Evolutionary conservation across 495 filamentous ascomycete genomes (phyloP), one percentile per base, ranked within the genome.

Genomic region (Sordaria brevicollis): DNA sequence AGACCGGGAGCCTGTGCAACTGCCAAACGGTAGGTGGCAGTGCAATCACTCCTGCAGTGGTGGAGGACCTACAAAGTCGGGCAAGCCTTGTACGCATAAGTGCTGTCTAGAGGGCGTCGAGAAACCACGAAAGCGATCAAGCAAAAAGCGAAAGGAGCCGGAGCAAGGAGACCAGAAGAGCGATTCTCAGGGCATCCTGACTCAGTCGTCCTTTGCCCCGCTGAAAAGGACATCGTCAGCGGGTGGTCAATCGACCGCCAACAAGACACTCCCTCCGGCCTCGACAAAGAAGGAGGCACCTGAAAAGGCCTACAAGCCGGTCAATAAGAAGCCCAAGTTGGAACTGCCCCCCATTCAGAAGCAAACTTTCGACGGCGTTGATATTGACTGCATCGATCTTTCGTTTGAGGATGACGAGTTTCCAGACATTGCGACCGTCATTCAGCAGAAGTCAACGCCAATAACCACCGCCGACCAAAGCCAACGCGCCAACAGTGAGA

Each of bases 101-200:
- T 99, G 95, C 74, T 99, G 95, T 76, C 88, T 87, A n/a, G 92
- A 96, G 65, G 94, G 94, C 2, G 74, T 95, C 5, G 90, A 93
- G 36, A 96, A 91, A 68, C 90, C 88, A 36, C 89, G 90, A 7
- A 93, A 89, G 70, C 77, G 81, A 1, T 77, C 80, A n/a, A 84
- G 75, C 34, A 81, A 74, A 69, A 73, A 74, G 29, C 74, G 74
- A 35, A 73, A 67, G 7, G 57, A 35, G 15, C 33, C 19, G 0
- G 49, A 38, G 29, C 57, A 57, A 21, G 33, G 13, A 0, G 68
- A 69, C 1, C 65, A 73, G 2, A 65, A 35, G 5, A 17, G 35
- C 5, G 68, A 65, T 1, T 31, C 49, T 17, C 49, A 31, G 49
- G 29, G 49, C 2, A 25, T 35, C 4, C 43, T 34, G n/a, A 13